Base-by-base conservation (phyloP, 495 filamentous ascomycete genomes). In the Podospora pseudopauciseta region DNA sequence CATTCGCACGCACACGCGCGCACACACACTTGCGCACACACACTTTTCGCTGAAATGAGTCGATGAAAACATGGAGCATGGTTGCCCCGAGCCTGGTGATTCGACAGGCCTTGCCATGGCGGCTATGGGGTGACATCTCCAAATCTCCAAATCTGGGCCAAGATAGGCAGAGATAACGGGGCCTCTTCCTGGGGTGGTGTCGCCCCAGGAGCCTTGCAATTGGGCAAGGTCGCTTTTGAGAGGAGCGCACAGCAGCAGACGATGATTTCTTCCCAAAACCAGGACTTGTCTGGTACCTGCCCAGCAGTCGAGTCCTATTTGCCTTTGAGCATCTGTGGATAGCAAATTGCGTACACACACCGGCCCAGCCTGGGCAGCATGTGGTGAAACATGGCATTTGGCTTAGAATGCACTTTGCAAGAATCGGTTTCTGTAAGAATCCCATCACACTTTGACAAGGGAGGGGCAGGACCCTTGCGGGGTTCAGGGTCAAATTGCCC, bases 341-440 rank as follows among this genome's bases (percentile, higher is more conserved):
- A 18, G 15, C 2, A 49, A 3, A 16, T 13, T 11, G 2, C 16
- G 13, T 13, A 20, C 54, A 56, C 54, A 7, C 55, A 58, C 55
- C 55, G 23, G 3, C 18, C 3, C 18, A 63, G 61, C 32, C 30
- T 49, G n/a, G 61, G 61, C 32, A 63, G 9, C 30, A 72, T 70
- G 63, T 32, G 61, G 68, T 66, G 67, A 57, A 70, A 73, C 71
- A 75, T 73, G 73, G 73, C 63, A 75, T 69, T 74, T 66, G 49
- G 49, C 26, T 26, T 26, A 71, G 53, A 74, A 73, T 71, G 27
- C 20, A 49, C 9, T 32, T 32, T 32, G 7, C 30, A 32, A 32
- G 30, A 32, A 49, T 49, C 9, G 9, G 39, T 49, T 58, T 58
- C 20, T 58, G 55, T 19, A 44, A 71, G 56, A 74, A 72, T 74